Base-by-base conservation (phyloP, 148 eudicot species). In the Camellia granthamiana region DNA sequence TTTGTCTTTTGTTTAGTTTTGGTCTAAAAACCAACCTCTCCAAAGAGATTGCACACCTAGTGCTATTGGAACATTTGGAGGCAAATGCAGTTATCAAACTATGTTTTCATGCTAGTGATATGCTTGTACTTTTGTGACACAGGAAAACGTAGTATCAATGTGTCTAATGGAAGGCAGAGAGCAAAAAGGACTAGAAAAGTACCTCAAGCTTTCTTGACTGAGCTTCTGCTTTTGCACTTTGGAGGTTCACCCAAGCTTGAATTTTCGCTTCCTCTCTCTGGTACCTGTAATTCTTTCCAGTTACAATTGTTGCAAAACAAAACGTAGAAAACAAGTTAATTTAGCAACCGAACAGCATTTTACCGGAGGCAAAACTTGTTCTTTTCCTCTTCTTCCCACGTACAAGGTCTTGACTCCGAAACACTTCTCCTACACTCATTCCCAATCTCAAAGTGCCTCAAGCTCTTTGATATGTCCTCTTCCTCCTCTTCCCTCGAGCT, bases 201-300 rank as follows among this genome's bases (percentile, higher is more conserved):
- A 94, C 98, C 98, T 94, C 98, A 74, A 94, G 90, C 81, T 94
- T 94, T 84, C 86, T 90, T 52, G 98, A 91, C 78, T 94, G 95
- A 84, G 97, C 98, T 92, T 94, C 98, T 76, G 95, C 97, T 91
- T 91, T 94, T 72, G 98, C 98, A 79, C 80, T 92, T 83, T 94
- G 94, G 55, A 94, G 95, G 80, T 94, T 91, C 49, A 94, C 82
- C 98, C 98, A 94, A 73, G 98, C 98, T 87, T 91, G 95, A 79
- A 94, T 92, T 77, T 85, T 94, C 2, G 98, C 94, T 83, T 94
- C 97, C 80, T 94, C 95, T 83, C 95, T 90, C 81, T 93, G 97
- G 79, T 94, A 94, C 94, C 98, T 94, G 75, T 46, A 76, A 81
- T 62, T 10, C 75, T 47, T 6, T 9, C 30, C 11, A 64, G 79